phyloP scores from a whole-genome alignment of 2,329 filamentous ascomycete species.

The Colletotrichum sidae region DNA sequence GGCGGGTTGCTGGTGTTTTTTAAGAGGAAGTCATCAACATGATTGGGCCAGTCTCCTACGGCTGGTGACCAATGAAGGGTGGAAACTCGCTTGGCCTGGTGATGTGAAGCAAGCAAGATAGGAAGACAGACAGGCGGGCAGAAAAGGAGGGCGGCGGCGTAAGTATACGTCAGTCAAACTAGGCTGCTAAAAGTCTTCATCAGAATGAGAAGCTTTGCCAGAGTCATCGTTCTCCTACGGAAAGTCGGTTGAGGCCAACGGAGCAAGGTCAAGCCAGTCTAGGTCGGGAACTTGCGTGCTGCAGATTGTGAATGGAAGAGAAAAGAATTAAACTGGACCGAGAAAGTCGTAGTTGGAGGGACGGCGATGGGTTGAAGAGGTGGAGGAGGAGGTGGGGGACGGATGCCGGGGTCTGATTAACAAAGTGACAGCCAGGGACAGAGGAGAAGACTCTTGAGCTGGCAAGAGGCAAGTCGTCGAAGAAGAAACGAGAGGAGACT shows the following conservation, averaged over 20 bases:
- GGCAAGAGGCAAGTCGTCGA: conserved; percentile 36
- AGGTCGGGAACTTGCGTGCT: conserved; percentile 51
- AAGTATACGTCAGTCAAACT: conserved; percentile 53
- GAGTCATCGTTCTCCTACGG: conserved; percentile 51
- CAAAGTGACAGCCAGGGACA: conserved; percentile 39
- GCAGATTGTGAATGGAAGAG: conserved; percentile 42
- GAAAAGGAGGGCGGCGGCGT: conserved; percentile 45
- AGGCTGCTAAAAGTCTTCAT: conserved; percentile 50
- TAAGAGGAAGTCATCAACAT: conserved; percentile 52
- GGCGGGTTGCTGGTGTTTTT: conserved; percentile 55
- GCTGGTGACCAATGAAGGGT: conserved; percentile 55
- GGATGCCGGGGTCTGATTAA: conserved; percentile 39
- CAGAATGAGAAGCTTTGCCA: conserved; percentile 50
- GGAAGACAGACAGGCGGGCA: conserved; percentile 35
- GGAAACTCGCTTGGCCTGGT: conserved; percentile 41
- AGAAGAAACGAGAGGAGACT: conserved; percentile 35
- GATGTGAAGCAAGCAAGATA: conserved; percentile 19
- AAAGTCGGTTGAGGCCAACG: conserved; percentile 43
- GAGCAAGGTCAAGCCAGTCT: conserved; percentile 48
- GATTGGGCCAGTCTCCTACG: conserved; percentile 54
- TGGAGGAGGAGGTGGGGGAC: conserved; percentile 36
- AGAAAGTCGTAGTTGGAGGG: conserved; percentile 37
- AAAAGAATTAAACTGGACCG: conserved; percentile 40
- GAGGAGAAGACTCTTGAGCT: conserved; percentile 29
- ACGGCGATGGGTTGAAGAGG: conserved; percentile 39